Percentiles rank a stretch among this genome's conserved stretches.
These are phyloP conservation scores for Nicotiana noctiflora DNA, from an alignment of 257 asterid species.

Conservation along the genomic window DNA sequence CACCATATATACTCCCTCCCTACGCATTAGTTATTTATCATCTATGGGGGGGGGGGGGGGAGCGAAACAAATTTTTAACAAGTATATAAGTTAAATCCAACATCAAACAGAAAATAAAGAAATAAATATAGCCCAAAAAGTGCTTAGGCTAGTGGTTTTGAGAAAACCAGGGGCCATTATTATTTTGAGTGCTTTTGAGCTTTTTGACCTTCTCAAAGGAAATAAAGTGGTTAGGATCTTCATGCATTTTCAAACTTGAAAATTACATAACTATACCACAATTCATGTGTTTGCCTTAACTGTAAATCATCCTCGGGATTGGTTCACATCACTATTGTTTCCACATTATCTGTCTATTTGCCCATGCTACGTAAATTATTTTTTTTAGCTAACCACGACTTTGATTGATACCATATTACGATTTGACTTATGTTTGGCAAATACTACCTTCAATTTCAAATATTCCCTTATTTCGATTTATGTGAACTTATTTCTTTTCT, in stretches of 20 bases:
- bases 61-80: too few relatives aligned
- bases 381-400: background rate
- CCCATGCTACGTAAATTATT: background rate
- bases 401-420: background rate
- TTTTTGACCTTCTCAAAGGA: conserved; percentile 14
- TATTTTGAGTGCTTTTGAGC: conserved; percentile 3
- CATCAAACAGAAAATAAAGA: too few relatives aligned
- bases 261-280: background rate
- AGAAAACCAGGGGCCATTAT: conserved; percentile 14
- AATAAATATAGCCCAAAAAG: too few relatives aligned
- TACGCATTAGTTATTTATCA: too few relatives aligned
- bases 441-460: background rate
- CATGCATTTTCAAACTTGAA: background rate
- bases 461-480: too few relatives aligned
- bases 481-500: too few relatives aligned
- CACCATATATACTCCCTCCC: too few relatives aligned
- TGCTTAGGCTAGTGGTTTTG: background rate
- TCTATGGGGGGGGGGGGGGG: too few relatives aligned
- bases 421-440: background rate
- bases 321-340: background rate
- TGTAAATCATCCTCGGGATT: conserved; percentile 20
- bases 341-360: background rate
- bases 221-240: background rate
- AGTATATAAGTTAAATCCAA: too few relatives aligned
- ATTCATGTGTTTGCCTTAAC: background rate